Percentiles rank a stretch among this genome's conserved stretches.
These are phyloP conservation scores for Dactylellina cionopaga DNA, from an alignment of 2,329 filamentous ascomycete genomes.

Conservation along the genomic window DNA sequence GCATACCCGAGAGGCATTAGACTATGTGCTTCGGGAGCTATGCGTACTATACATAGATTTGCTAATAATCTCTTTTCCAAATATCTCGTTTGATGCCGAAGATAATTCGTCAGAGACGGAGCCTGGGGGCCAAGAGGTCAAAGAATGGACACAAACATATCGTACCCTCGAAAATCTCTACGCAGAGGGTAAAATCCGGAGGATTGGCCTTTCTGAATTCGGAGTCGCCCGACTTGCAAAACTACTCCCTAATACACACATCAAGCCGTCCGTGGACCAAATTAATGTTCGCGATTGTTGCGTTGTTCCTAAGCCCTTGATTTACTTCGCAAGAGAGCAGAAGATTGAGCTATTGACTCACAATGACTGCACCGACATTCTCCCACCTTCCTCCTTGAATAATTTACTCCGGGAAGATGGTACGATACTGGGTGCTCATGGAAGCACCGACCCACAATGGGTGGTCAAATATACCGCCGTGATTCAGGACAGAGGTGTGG, in stretches of 20 bases:
- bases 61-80: constrained; percentile 91
- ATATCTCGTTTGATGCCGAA: constrained; percentile 88
- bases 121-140: constrained; percentile 57
- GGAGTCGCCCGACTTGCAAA: constrained; percentile 82
- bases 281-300: constrained; percentile 97
- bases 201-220: constrained; percentile 89
- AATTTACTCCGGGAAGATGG: constrained; percentile 79
- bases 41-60: constrained; percentile 80
- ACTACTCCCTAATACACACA: constrained; percentile 75
- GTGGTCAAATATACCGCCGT: constrained; percentile 98
- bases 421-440: constrained; percentile 1
- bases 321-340: constrained; percentile 82
- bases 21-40: constrained; percentile 81
- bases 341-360: constrained; percentile 90
- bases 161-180: constrained; percentile 76
- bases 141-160: constrained; percentile 54
- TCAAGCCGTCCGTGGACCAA: constrained; percentile 87
- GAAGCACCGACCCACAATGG: constrained; percentile 87
- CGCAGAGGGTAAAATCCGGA: constrained; percentile 74
- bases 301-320: constrained; percentile 87
- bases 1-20: constrained; percentile 80
- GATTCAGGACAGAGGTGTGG: constrained; percentile 89
- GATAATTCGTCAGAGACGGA: constrained; percentile 64
- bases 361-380: constrained; percentile 90
- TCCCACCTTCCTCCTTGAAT: constrained; percentile 83